A percentile compares a stretch with the other conserved stretches of the same genome.
phyloP scores from a whole-genome alignment of 345 rosid genomes.

The Brassica incana region DNA sequence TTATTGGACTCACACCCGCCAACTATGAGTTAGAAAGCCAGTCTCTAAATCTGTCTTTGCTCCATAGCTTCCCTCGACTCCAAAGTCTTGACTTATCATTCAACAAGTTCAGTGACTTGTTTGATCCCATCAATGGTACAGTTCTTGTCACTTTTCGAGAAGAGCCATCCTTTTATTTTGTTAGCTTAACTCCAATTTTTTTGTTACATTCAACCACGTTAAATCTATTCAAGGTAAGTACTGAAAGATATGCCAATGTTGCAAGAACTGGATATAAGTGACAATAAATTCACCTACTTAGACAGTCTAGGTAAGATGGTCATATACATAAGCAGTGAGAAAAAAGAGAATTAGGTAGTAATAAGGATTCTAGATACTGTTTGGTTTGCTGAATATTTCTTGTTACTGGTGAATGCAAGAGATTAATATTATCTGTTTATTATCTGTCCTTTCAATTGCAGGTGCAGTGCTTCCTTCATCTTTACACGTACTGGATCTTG shows the following conservation, averaged over 20 bases:
- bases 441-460: neutral
- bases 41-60: constrained; percentile 1
- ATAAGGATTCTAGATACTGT: neutral
- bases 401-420: neutral
- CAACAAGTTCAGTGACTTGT: neutral
- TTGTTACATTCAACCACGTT: too few relatives aligned
- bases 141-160: neutral
- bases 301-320: neutral
- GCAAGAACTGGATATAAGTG: too few relatives aligned
- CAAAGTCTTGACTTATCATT: neutral
- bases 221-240: too few relatives aligned
- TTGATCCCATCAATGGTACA: constrained; percentile 15
- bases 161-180: neutral
- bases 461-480: neutral
- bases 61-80: constrained; percentile 20
- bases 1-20: neutral
- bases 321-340: neutral
- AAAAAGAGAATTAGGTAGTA: neutral
- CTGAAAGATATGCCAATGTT: too few relatives aligned
- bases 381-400: neutral
- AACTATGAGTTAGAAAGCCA: neutral
- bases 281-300: too few relatives aligned
- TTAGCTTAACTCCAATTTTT: neutral
- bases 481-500: constrained; percentile 14
- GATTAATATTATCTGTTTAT: neutral